Evolutionary conservation across 768 basidiomycete species (phyloP), one percentile per base, ranked within the genome.

Genomic region (Lactarius evosmus): DNA sequence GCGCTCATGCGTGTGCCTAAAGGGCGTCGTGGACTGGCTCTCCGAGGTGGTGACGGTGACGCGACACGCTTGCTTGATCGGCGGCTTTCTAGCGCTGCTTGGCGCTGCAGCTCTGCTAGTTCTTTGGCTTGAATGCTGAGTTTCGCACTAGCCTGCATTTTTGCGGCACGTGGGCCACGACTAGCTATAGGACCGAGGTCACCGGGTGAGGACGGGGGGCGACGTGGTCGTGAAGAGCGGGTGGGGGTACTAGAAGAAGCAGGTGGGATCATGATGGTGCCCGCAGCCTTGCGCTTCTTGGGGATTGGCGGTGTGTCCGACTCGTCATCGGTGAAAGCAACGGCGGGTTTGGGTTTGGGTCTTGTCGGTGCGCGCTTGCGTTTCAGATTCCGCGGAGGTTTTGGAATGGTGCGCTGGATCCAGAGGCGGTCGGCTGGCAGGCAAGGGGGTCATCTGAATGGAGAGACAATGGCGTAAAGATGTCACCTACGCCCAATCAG

Each of bases 361-460:
- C 81, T 58, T 74, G 72, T 52, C 12, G 77, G 38, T 56, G 72
- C 68, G 32, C 75, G 70, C 60, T 78, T 77, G 60, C 82, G 76
- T 50, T 83, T 82, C 40, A 75, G 66, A 16, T 65, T 72, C 53
- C 71, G 73, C 50, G 76, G 75, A 40, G 78, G 77, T 70, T 79
- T 84, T 2, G 84, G 86, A 12, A 78, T 81, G 33, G 78, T 76
- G n/a, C 89, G 87, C 71, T 94, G 92, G 50, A 93, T 84, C 93
- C 93, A 95, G 27, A 95, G 78, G 27, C 93, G 87, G 70, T 93
- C 87, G 60, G 84, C 91, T 91, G 61, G 29, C 4, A 32, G 51
- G 46, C 17, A n/a, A 40, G n/a, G 52, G 11, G 34, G 50, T 50
- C 60, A 49, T 33, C 54, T 29, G 25, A 58, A 49, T 32, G 60